Conservation (phyloP, 23 red algal species). For the Gracilariopsis chorda region DNA sequence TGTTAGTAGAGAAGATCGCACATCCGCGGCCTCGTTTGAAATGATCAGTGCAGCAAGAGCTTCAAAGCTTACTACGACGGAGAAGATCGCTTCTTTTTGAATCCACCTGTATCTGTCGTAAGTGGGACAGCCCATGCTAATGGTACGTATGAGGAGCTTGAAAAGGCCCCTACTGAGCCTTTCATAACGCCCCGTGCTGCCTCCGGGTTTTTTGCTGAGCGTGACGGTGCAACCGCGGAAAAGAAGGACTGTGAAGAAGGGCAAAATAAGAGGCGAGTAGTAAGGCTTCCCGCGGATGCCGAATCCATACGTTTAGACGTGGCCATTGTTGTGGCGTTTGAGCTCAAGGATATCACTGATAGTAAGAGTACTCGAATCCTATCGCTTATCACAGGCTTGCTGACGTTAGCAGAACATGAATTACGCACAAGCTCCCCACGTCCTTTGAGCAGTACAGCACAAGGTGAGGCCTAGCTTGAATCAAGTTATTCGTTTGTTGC, state of each 20-base stretch:
- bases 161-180: background rate
- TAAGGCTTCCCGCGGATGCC: conserved; percentile 13
- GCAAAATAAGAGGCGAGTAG: background rate
- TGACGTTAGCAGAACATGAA: background rate
- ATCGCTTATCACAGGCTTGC: conserved; percentile 42
- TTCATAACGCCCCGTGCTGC: conserved; percentile 26
- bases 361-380: conserved; percentile 35
- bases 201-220: background rate
- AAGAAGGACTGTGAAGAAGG: background rate
- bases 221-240: background rate
- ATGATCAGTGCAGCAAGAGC: conserved; percentile 23
- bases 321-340: conserved; percentile 46
- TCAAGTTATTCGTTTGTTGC: background rate
- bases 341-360: conserved; percentile 29
- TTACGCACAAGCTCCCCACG: background rate
- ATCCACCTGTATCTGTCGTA: background rate
- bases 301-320: conserved; percentile 45
- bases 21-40: background rate
- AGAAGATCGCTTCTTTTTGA: conserved; percentile 54
- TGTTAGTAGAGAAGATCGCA: conserved; percentile 30
- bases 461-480: background rate
- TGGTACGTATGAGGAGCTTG: background rate
- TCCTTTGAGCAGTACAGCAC: background rate
- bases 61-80: conserved; percentile 1
- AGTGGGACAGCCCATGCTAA: background rate